Base-by-base conservation (phyloP, 257 asterid genomes). In the Phtheirospermum japonicum region DNA sequence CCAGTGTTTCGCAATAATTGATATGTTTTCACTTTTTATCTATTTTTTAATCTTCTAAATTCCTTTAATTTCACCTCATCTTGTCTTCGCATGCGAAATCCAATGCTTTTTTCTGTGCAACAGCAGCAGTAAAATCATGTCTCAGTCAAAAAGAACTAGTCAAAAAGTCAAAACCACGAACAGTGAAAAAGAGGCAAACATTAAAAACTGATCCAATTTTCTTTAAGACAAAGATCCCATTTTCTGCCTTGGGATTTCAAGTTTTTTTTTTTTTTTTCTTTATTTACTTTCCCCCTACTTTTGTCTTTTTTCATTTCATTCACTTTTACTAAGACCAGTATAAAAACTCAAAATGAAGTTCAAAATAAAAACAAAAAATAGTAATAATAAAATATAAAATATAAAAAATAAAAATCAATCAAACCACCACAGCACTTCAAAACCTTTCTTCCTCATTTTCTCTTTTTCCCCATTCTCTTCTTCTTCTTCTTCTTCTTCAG, bases 181-280 rank as follows among this genome's bases (percentile, higher is more conserved):
- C 75, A 71, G 75, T 56, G 65, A 32, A 74, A 74, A 73, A 64
- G 69, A 53, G 50, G 71, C 54, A 42, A 49, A 49, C 33, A 40
- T 31, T 53, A 1, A 54, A 48, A 37, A 48, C 64, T 32, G 59
- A 68, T 72, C 63, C 62, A 32, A 4, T 58, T 50, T 59, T 37
- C 42, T 58, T 61, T 54, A 63, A 39, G 76, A 76, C 81, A 76
- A 76, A 71, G 76, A 76, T 76, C 70, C 78, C 71, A 61, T 63
- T 70, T 74, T 64, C 48, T 70, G 77, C 71, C 74, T 76, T 45
- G 85, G 85, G 82, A 77, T 74, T 77, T 80, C 78, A 76, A 76
- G 64, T 46, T 58, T 70, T 65, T 9, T 20, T 50, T 50, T 50
- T 20, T 0, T 13, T 16, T 48, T 48, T 48, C 16, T 50, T 50